Evolutionary conservation across 441 rosid genomes (phyloP).

Genomic region (Gossypium gossypioides): DNA sequence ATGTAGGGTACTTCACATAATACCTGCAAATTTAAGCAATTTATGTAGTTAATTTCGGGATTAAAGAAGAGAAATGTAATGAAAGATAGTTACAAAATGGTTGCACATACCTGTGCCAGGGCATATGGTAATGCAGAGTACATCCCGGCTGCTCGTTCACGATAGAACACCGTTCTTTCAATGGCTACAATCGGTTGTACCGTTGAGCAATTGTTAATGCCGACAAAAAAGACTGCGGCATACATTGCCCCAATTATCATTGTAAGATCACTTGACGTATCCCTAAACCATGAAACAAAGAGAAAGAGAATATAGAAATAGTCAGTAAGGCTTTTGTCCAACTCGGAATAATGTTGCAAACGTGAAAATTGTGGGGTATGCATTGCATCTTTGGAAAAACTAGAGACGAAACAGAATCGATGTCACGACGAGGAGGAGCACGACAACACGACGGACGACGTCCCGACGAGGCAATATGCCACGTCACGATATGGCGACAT

Average conservation of each 20-base stretch:
- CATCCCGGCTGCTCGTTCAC: conserved; percentile 90
- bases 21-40: conserved; percentile 37
- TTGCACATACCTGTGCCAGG: conserved; percentile 57
- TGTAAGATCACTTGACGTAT: conserved; percentile 39
- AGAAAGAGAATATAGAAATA: background rate
- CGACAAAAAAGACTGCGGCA: conserved; percentile 54
- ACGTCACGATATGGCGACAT: too few species aligned
- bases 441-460: too few species aligned
- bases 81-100: background rate
- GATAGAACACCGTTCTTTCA: conserved; percentile 72
- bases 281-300: conserved; percentile 26
- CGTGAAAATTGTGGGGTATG: background rate
- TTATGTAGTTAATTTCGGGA: too few species aligned
- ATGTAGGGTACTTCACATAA: conserved; percentile 65
- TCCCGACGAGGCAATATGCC: too few species aligned
- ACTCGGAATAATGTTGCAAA: background rate
- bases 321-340: background rate
- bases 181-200: conserved; percentile 73
- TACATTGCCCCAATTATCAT: conserved; percentile 86
- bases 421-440: too few species aligned
- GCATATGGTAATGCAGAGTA: conserved; percentile 92
- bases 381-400: too few species aligned
- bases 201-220: conserved; percentile 59
- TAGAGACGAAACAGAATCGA: too few species aligned
- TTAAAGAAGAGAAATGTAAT: too few species aligned